Conservation (phyloP, 108 stramenopile genomes). For the Poteriospumella lacustris region DNA sequence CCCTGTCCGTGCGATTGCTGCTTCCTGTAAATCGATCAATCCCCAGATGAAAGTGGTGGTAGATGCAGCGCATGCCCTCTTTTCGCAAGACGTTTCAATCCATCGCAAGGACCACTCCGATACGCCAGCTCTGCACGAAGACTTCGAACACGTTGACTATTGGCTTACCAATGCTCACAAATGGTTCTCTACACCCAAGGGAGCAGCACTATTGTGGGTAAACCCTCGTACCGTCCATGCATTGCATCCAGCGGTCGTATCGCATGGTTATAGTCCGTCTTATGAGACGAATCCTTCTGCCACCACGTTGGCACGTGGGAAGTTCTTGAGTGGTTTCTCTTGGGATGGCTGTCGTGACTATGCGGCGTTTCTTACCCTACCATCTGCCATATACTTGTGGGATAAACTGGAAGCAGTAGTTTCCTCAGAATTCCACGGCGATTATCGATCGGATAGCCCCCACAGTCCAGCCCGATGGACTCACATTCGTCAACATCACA, state of each 20-base stretch:
- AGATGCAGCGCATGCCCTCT: background rate
- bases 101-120: background rate
- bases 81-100: background rate
- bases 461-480: background rate
- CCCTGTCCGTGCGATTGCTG: slow-evolving; percentile 1
- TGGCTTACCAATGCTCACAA: slow-evolving; percentile 20
- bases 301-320: background rate
- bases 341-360: slow-evolving; percentile 19
- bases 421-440: too few relatives aligned
- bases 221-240: background rate
- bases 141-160: background rate
- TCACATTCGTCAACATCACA: background rate
- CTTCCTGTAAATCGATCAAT: background rate
- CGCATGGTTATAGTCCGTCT: slow-evolving; percentile 11
- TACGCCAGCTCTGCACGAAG: background rate
- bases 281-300: too few relatives aligned
- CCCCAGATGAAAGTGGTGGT: background rate
- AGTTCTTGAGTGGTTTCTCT: background rate
- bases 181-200: background rate
- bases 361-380: background rate
- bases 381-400: background rate
- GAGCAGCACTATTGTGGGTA: background rate
- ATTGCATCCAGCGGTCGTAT: background rate
- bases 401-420: too few relatives aligned
- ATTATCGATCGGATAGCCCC: background rate